phyloP scores from a whole-genome alignment of 257 asterid species.

The Handroanthus guayacan region DNA sequence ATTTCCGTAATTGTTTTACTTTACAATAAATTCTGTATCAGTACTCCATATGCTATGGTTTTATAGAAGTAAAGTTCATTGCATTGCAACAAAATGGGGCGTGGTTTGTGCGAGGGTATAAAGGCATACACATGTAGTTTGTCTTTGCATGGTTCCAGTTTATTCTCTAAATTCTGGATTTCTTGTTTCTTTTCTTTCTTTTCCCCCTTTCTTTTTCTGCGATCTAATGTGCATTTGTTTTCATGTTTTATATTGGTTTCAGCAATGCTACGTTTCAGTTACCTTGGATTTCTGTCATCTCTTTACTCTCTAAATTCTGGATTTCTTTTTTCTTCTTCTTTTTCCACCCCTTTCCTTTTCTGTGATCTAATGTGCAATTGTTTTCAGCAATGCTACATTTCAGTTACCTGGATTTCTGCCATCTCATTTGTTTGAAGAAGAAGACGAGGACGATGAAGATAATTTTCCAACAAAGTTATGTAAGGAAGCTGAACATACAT shows the following conservation, averaged over 20 bases:
- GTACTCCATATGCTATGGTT: background rate
- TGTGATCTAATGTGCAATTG: slow-evolving; percentile 24
- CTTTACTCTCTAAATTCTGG: slow-evolving; percentile 8
- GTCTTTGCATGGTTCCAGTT: slow-evolving; percentile 22
- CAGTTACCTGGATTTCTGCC: slow-evolving; percentile 66
- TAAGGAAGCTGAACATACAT: slow-evolving; percentile 52
- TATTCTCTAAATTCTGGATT: slow-evolving; percentile 12
- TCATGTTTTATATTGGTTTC: slow-evolving; percentile 38
- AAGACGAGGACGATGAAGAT: slow-evolving; percentile 75
- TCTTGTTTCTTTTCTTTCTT: background rate
- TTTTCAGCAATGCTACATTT: slow-evolving; percentile 69
- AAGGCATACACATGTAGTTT: slow-evolving; percentile 28
- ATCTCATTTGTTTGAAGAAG: slow-evolving; percentile 55
- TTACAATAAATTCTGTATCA: slow-evolving; percentile 2
- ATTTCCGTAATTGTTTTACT: background rate
- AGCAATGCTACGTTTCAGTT: slow-evolving; percentile 71
- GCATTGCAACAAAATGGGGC: slow-evolving; percentile 1
- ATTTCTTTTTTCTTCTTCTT: background rate
- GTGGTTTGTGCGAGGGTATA: slow-evolving; percentile 27
- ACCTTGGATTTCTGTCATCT: slow-evolving; percentile 58
- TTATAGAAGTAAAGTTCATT: slow-evolving; percentile 15
- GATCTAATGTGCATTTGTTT: slow-evolving; percentile 29
- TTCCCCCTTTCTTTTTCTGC: background rate
- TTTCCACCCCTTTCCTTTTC: background rate
- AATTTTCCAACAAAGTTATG: slow-evolving; percentile 44